Base-by-base conservation (phyloP, 75 land plant species). In the Ceratopteris richardii region DNA sequence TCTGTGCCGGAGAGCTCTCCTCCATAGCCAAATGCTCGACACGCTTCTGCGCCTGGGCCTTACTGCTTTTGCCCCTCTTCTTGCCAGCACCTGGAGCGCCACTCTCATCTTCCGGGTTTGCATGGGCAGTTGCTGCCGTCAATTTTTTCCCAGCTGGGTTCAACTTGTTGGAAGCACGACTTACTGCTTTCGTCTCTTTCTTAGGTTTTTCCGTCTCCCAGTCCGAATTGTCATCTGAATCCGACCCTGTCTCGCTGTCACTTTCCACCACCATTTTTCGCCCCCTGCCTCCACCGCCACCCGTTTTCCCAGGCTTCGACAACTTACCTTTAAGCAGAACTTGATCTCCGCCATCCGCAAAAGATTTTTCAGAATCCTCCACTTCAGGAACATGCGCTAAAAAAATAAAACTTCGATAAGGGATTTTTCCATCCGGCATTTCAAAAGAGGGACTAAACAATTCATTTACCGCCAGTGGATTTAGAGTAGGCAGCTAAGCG, bases 1-100 rank as follows among this genome's bases (percentile, higher is more conserved):
- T 74, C 31, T 31, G 28, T 40, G 37, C 21, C 17, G 65, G 64
- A 17, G 77, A 61, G 16, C 25, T 31, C 37, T 59, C 64, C 19
- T 75, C 76, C 53, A 70, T 66, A 22, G 77, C 52, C 59, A 77
- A 58, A 9, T 80, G 81, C 4, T 80, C 73, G 44, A 83, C 52
- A 17, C 75, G 70, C 65, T 75, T 80, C 66, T 80, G 87, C 21
- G 68, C 67, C 44, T 27, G 58, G 61, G 71, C 57, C 51, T 63
- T 74, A 41, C 29, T 53, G 43, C 66, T 51, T 67, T 30, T 44
- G 24, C 54, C n/a, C 61, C 60, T 66, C 51, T 23, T 24, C 9
- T 47, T 67, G 16, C 39, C 21, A 7, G 26, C 54, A 27, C 9
- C 30, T 37, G 57, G 54, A 36, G 31, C 64, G 18, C 70, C 72